Base-by-base conservation (phyloP, 352 stramenopile genomes). In the Phytophthora crassamura region DNA sequence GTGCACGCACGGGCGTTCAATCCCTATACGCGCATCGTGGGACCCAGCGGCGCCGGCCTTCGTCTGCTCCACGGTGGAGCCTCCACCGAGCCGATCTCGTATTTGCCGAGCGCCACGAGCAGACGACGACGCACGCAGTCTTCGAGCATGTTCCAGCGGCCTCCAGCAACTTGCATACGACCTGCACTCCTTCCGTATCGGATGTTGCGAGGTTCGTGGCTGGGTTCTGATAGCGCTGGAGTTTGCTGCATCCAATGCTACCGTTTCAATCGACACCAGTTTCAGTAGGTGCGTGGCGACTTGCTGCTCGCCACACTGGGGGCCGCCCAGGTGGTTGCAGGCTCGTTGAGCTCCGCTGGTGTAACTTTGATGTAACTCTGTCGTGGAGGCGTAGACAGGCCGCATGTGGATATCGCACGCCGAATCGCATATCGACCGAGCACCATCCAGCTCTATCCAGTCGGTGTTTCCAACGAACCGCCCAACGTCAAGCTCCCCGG, bases 391-490 rank as follows among this genome's bases (percentile, higher is more conserved):
- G 64, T 16, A 76, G 67, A 74, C 49, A 45, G 55, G 54, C 45
- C 62, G 50, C 39, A 11, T 30, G 16, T 28, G 54, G 18, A 38
- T 28, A 48, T 48, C 38, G 48, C 34, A 50, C 32, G 40, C 51
- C 33, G 14, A 25, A 33, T 70, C 60, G 59, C 61, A 71, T 59
- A 59, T 59, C 59, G 64, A 12, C 4, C 22, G 14, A 46, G 18
- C 40, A 25, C 40, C 49, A 72, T 63, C 32, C 60, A 70, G 47
- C 16, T 39, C 36, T 36, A 70, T 36, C 30, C 61, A 75, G 67
- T 75, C 61, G 67, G 67, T 71, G 52, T 75, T 71, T 72, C 51
- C 53, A 76, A 25, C 64, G 47, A 64, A 64, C 64, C 53, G 22
- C 59, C 54, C 42, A 58, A 76, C 68, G 68, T 70, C 49, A 51